phyloP scores from a whole-genome alignment of 2,329 filamentous ascomycete genomes.

The Colletotrichum orbiculare region DNA sequence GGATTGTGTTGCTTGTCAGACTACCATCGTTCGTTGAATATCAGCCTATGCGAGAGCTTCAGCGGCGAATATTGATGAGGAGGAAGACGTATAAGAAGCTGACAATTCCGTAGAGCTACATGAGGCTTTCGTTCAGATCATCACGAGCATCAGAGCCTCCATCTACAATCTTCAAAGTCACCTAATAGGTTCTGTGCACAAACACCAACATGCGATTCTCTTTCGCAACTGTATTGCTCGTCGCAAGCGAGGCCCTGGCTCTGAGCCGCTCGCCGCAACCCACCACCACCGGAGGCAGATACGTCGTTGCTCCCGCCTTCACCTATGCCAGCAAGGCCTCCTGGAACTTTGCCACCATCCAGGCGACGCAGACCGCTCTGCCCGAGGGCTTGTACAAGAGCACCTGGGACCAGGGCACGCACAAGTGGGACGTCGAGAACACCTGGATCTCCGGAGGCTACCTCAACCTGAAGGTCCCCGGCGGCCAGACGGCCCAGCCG shows the following conservation, averaged over 20 bases:
- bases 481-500: slow-evolving; percentile 41
- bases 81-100: no score
- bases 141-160: not conserved
- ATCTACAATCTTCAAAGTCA: not conserved
- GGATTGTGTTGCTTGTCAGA: no score
- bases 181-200: no score
- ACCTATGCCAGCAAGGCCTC: slow-evolving; percentile 40
- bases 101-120: no score
- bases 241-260: not conserved
- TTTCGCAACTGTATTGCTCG: slow-evolving; percentile 1
- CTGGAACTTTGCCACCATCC: slow-evolving; percentile 38
- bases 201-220: slow-evolving; percentile 13
- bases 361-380: slow-evolving; percentile 29
- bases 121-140: no score
- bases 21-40: no score
- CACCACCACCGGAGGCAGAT: slow-evolving; percentile 32
- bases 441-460: slow-evolving; percentile 42
- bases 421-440: slow-evolving; percentile 35
- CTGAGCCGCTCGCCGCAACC: slow-evolving; percentile 23
- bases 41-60: no score
- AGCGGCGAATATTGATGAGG: no score
- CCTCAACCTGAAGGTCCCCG: slow-evolving; percentile 43
- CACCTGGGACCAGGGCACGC: slow-evolving; percentile 38
- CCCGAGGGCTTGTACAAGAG: slow-evolving; percentile 41
- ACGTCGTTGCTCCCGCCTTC: slow-evolving; percentile 38